Percentiles rank a stretch among this genome's conserved stretches.
Conservation (phyloP, 2,329 filamentous ascomycete genomes). For the Claviceps pazoutovae region DNA sequence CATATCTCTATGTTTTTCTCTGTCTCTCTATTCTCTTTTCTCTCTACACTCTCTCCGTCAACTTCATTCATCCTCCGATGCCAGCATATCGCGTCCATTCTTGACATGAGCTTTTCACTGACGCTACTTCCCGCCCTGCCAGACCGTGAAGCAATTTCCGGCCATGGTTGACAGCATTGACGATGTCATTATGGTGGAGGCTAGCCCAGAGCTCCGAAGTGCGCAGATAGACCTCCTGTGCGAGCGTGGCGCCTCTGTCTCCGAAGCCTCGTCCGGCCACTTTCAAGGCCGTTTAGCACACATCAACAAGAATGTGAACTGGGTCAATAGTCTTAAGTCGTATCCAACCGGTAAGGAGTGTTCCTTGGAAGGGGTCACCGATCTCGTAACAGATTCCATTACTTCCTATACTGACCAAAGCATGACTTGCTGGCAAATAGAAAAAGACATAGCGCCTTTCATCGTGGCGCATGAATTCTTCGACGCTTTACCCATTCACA, state of each 20-base stretch:
- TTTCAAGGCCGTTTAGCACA: slow-evolving; percentile 66
- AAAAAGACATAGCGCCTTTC: slow-evolving; percentile 63
- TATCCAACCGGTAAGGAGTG: slow-evolving; percentile 50
- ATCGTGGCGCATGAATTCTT: slow-evolving; percentile 98
- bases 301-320: slow-evolving; percentile 59
- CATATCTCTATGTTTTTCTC: slow-evolving; percentile 3
- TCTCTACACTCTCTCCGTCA: background rate
- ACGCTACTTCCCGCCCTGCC: background rate
- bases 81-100: background rate
- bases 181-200: slow-evolving; percentile 86
- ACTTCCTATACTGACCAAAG: background rate
- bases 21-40: background rate
- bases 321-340: slow-evolving; percentile 82
- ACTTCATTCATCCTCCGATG: background rate
- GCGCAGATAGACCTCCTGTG: slow-evolving; percentile 75
- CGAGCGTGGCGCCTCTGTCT: slow-evolving; percentile 50
- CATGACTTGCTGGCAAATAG: slow-evolving; percentile 21
- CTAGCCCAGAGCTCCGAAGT: slow-evolving; percentile 64
- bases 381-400: no score
- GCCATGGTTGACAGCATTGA: slow-evolving; percentile 64
- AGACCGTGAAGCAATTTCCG: slow-evolving; percentile 79
- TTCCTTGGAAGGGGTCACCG: background rate
- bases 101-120: background rate
- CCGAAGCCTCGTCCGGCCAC: slow-evolving; percentile 59
- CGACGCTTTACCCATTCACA: slow-evolving; percentile 90